Evolutionary conservation across 805 yeast species (phyloP).

Genomic region (Metschnikowia colocasiae): DNA sequence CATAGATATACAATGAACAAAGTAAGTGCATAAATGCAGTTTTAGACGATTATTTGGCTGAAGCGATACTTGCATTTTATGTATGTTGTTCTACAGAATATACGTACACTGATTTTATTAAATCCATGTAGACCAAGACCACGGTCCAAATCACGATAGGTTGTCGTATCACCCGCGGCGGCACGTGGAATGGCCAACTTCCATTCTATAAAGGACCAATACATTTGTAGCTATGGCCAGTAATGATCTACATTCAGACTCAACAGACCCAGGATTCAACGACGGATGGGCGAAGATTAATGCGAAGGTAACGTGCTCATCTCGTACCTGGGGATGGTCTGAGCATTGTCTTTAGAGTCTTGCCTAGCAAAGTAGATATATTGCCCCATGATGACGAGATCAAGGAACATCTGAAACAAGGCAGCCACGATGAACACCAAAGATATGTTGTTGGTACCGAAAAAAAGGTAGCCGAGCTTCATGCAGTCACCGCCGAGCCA

Average conservation of each 20-base stretch:
- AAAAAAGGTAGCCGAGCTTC: constrained; percentile 69
- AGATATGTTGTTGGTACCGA: constrained; percentile 70
- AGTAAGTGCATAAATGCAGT: background rate
- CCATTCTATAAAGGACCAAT: no score
- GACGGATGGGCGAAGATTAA: background rate
- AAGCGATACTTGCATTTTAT: background rate
- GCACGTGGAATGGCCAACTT: no score
- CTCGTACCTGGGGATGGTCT: constrained; percentile 12
- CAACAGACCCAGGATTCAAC: background rate
- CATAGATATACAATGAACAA: constrained; percentile 4
- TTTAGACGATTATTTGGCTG: background rate
- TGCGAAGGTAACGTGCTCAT: background rate
- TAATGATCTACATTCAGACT: no score
- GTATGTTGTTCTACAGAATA: background rate
- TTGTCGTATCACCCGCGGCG: no score
- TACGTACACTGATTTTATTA: background rate
- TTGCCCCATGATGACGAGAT: constrained; percentile 68
- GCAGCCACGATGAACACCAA: constrained; percentile 65
- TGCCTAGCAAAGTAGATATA: constrained; percentile 55
- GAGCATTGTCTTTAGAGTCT: constrained; percentile 8
- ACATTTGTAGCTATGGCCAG: no score
- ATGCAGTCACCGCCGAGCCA: constrained; percentile 90
- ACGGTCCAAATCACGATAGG: no score
- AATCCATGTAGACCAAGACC: no score
- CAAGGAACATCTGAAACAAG: constrained; percentile 71